Evolutionary conservation across 2,329 filamentous ascomycete species (phyloP), one percentile per base, ranked within the genome.

Genomic region (Emergomyces orientalis): DNA sequence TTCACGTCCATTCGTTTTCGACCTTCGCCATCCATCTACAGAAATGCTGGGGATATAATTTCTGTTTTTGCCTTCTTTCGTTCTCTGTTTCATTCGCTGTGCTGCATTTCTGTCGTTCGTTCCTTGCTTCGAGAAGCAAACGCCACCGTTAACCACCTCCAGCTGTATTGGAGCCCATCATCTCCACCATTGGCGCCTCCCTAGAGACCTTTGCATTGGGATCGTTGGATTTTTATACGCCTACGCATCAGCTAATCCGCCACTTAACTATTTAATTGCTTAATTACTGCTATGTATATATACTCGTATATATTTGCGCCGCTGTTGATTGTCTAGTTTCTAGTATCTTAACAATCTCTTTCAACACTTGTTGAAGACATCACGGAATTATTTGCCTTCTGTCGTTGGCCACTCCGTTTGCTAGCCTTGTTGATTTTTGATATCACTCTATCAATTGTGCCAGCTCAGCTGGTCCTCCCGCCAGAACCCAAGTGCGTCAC

Each of bases 241-340:
- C 30, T 34, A n/a, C 27, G 27, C 22, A 51, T 25, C 47, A 34
- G 19, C 17, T 45, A 47, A 45, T 47, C 57, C 39, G 57, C 57
- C 57, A 59, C 41, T 34, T 59, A 59, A 49, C 47, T 59, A 47
- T 47, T 41, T 59, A 59, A 59, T 47, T 34, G 27, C 17, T 59
- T 57, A 55, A 55, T 55, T 34, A 34, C n/a, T n/a, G n/a, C 27
- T n/a, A 32, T 37, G 19, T 45, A 32, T 54, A 52, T 32, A 55
- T 55, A 55, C 32, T 55, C 19, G 5, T 55, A 37, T 19, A n/a
- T 55, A 34, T 55, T 34, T 55, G 30, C 30, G 25, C 47, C n/a
- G 45, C 19, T 37, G 30, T 37, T 32, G 17, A 32, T 7, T 34
- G 17, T 34, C 30, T 1, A 8, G 27, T 19, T 22, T 34, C 11